A percentile compares a stretch with the other conserved stretches of the same genome.
phyloP scores from a whole-genome alignment of 257 asterid species.

The Fraxinus americana region DNA sequence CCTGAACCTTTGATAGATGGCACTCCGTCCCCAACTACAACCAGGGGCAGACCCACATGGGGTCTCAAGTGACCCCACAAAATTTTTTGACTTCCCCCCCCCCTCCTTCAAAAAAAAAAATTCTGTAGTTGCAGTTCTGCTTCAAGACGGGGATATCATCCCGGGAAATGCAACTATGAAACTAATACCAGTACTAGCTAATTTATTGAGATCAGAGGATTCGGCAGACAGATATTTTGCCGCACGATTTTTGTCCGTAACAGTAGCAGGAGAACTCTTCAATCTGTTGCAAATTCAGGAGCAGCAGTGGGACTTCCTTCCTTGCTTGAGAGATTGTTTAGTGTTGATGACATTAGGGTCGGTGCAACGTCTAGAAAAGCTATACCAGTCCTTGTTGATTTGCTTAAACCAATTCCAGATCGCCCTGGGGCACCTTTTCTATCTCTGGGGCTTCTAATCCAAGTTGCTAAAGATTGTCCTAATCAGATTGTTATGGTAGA shows the following conservation, averaged over 20 bases:
- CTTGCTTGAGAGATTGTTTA: constrained; percentile 87
- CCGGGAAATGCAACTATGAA: constrained; percentile 82
- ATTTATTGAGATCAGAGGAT: constrained; percentile 84
- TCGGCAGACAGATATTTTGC: constrained; percentile 88
- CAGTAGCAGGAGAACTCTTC: constrained; percentile 98
- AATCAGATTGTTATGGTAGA: constrained; percentile 94
- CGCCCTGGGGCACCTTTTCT: constrained; percentile 98
- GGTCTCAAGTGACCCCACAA: no score
- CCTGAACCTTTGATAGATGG: constrained; percentile 41
- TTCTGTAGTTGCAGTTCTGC: constrained; percentile 49
- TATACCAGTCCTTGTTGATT: constrained; percentile 94
- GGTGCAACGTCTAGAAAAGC: constrained; percentile 99
- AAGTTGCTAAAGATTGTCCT: constrained; percentile 82
- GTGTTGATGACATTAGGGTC: constrained; percentile 92
- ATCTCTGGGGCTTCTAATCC: constrained; percentile 85
- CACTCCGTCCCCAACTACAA: constrained; percentile 30
- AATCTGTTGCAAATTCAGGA: constrained; percentile 94
- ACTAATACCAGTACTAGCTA: constrained; percentile 80
- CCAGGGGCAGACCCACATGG: no score
- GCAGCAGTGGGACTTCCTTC: constrained; percentile 87
- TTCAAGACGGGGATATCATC: constrained; percentile 86
- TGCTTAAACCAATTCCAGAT: constrained; percentile 96
- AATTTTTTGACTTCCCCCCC: no score
- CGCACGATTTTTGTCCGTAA: constrained; percentile 96
- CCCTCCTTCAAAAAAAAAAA: no score